Conservation (phyloP, 805 yeast genomes). For the Candida caryicola region DNA sequence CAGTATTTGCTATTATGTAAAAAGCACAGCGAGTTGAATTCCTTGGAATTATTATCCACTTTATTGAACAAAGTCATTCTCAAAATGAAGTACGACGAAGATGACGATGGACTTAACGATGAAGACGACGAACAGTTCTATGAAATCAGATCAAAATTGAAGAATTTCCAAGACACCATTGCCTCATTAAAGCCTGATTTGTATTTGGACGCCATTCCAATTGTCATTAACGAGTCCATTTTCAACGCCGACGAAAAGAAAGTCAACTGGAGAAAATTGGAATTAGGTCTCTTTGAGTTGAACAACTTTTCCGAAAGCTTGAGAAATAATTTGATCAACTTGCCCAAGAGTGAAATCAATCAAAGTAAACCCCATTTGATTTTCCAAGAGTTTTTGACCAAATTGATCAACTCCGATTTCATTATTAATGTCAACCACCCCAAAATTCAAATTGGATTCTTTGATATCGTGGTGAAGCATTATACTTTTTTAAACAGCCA, state of each 20-base stretch:
- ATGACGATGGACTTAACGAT: slow-evolving; percentile 58
- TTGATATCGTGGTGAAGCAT: slow-evolving; percentile 83
- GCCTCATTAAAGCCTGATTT: slow-evolving; percentile 55
- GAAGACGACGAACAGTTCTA: slow-evolving; percentile 72
- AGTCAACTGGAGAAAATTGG: slow-evolving; percentile 77
- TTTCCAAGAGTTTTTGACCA: slow-evolving; percentile 59
- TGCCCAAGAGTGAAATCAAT: slow-evolving; percentile 61
- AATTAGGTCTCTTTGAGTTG: slow-evolving; percentile 82
- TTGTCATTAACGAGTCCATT: slow-evolving; percentile 51
- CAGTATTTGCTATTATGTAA: slow-evolving; percentile 70
- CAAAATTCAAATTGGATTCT: slow-evolving; percentile 74
- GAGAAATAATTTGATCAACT: slow-evolving; percentile 69
- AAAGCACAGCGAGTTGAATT: slow-evolving; percentile 41
- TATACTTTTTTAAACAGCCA: slow-evolving; percentile 52
- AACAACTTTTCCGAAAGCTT: slow-evolving; percentile 75
- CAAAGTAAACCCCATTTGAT: slow-evolving; percentile 63
- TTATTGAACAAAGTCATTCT: slow-evolving; percentile 66
- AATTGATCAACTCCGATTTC: slow-evolving; percentile 49
- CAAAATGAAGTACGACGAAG: slow-evolving; percentile 79
- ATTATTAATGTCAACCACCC: slow-evolving; percentile 61
- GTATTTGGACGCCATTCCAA: slow-evolving; percentile 56
- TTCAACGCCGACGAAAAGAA: slow-evolving; percentile 29
- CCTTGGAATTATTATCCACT: slow-evolving; percentile 53
- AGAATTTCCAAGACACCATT: slow-evolving; percentile 81
- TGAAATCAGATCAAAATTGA: slow-evolving; percentile 73